Evolutionary conservation across 306 rosid species (phyloP).

Genomic region (Aeschynomene evenia): DNA sequence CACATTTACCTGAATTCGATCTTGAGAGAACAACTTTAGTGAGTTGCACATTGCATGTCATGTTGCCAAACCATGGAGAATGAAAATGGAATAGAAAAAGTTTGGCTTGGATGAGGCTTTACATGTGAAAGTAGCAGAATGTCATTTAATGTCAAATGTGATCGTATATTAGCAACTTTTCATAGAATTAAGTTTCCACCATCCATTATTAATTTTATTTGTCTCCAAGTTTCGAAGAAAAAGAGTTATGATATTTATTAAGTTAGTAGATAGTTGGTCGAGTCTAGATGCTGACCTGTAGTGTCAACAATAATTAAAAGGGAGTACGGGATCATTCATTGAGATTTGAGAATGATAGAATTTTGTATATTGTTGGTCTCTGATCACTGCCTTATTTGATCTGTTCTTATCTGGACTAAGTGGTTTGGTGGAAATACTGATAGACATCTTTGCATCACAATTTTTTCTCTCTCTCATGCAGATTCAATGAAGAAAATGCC

Average conservation of each 20-base stretch:
- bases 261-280: slow-evolving; percentile 6
- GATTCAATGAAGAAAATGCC: slow-evolving; percentile 75
- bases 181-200: slow-evolving; percentile 19
- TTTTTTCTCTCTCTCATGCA: slow-evolving; percentile 43
- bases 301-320: neutral
- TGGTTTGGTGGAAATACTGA: slow-evolving; percentile 7
- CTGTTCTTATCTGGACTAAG: slow-evolving; percentile 1
- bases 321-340: neutral
- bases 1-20: neutral
- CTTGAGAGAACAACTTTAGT: neutral
- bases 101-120: slow-evolving; percentile 21
- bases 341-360: neutral
- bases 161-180: neutral
- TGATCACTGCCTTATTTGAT: slow-evolving; percentile 11
- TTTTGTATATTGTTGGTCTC: slow-evolving; percentile 15
- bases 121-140: slow-evolving; percentile 14
- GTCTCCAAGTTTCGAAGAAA: slow-evolving; percentile 3
- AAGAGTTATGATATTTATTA: neutral
- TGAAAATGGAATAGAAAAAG: neutral
- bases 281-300: slow-evolving; percentile 1
- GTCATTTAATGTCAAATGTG: neutral
- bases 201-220: slow-evolving; percentile 9
- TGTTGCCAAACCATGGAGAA: slow-evolving; percentile 13
- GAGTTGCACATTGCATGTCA: neutral
- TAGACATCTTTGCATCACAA: slow-evolving; percentile 1